Base-by-base conservation (phyloP, 1,284 basidiomycete species). In the Tremellales sp. region DNA sequence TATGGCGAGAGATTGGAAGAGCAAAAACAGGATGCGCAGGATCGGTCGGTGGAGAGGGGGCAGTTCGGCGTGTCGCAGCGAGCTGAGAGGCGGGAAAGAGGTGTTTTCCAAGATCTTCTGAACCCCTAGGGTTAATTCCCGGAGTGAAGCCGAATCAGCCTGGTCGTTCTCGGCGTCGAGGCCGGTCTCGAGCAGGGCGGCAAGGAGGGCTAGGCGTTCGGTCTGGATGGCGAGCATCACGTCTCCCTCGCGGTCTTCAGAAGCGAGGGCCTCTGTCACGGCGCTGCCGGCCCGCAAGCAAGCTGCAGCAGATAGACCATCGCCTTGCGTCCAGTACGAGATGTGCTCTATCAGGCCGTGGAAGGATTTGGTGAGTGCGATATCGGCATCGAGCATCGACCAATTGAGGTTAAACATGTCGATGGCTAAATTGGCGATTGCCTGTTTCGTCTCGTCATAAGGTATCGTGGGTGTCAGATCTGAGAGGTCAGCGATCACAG, bases 171-270 rank as follows among this genome's bases (percentile, higher is more conserved):
- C 74, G 31, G 78, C 79, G 56, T 84, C 83, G 12, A 80, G 70
- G 0, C 79, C 79, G 1, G 86, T 79, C 61, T 94, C 87, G 27
- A 92, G 76, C 44, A 93, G 69, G 1, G 84, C 81, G 13, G 89
- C 78, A 2, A 96, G 75, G 5, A 94, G 76, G 5, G 81, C 80
- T 7, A 96, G 74, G 27, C 89, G 80, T 22, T 85, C 82, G 1
- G 82, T 80, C 61, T 96, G 89, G 24, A 92, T 83, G 1, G 82
- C 81, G 0, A 85, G 80, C 83, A 92, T 89, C 78, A 92, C 85
- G 54, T 91, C 85, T 1, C 90, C 91, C 4, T 77, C 79, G 21
- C 88, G 80, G 40, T 76, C 78, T 72, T 93, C 91, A 15, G 73
- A 70, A 0, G 87, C 81, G 23, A 92, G 80, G 42, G 80, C 79